Conservation (phyloP, 2,329 filamentous ascomycete genomes). For the Arthrocladium fulminans region DNA sequence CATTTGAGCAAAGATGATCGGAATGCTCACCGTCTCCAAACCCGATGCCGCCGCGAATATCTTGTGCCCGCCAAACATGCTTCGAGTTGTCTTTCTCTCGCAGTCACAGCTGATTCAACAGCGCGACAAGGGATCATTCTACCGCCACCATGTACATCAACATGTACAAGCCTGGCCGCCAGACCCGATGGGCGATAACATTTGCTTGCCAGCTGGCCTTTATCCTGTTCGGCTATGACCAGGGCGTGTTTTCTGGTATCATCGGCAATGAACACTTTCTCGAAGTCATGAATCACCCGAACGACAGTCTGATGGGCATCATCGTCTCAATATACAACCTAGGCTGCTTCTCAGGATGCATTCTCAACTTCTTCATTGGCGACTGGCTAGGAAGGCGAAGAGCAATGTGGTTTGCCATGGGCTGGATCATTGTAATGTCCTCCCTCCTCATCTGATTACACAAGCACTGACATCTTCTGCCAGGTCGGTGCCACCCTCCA, state of each 20-base stretch:
- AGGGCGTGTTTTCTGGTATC: conserved; percentile 31
- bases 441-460: conserved; percentile 10
- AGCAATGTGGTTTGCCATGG: conserved; percentile 30
- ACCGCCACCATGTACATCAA: neutral
- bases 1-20: too few species aligned
- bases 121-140: too few species aligned
- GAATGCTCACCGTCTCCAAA: too few species aligned
- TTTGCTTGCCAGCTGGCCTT: conserved; percentile 20
- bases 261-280: conserved; percentile 26
- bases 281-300: conserved; percentile 19
- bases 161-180: conserved; percentile 1
- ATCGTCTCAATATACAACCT: conserved; percentile 23
- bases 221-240: conserved; percentile 29
- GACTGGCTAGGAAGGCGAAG: conserved; percentile 27
- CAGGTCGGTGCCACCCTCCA: conserved; percentile 30
- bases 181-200: conserved; percentile 1
- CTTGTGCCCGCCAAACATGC: too few species aligned
- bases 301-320: conserved; percentile 19
- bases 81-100: too few species aligned
- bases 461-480: too few species aligned
- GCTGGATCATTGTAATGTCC: conserved; percentile 24
- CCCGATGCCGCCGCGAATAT: too few species aligned
- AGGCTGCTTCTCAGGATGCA: conserved; percentile 24
- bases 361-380: conserved; percentile 27
- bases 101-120: too few species aligned